Evolutionary conservation across 2,329 filamentous ascomycete species (phyloP), one percentile per base, ranked within the genome.

Genomic region (Didymosphaeria variabile): DNA sequence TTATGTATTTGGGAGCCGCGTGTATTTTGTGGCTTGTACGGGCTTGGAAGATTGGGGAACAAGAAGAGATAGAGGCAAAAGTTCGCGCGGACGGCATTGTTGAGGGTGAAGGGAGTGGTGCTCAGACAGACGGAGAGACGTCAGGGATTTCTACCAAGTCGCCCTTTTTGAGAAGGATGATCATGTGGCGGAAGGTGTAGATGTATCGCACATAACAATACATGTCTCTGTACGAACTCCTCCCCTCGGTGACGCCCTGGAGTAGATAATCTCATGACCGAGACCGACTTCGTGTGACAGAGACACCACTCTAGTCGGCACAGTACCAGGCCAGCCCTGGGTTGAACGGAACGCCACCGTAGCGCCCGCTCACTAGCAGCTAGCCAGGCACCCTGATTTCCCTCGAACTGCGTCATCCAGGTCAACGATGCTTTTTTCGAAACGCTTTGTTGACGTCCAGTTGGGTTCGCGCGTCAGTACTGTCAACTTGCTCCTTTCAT

Each of bases 1-100:
- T 84, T 70, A 88, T 88, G 84, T 90, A 88, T 71, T 72, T 89
- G n/a, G 84, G 77, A 0, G 87, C 83, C 2, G 83, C 87, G 2
- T 57, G 79, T 0, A 84, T 83, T 60, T 68, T 87, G 68, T 83
- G 84, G 77, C 69, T 86, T n/a, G 72, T 89, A 52, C 75, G 87
- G 58, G 83, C 82, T 0, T 89, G 87, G 87, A 89, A 88, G 77
- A 84, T 89, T 68, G 82, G 80, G 0, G 82, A 87, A 61, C 62
- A 85, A 40, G 82, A 86, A 58, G 74, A 77, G 57, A 64, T 75
- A 40, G 79, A 76, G 29, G 76, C 71, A 32, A 68, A 69, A 29
- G 71, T 56, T 40, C 15, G 38, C 17, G 63, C 72, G 57, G 67
- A 79, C 67, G 66, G 63, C 58, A 9, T 61, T 60, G 3, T 62